Evolutionary conservation across 495 filamentous ascomycete genomes (phyloP).

Genomic region (Tuber melanosporum): DNA sequence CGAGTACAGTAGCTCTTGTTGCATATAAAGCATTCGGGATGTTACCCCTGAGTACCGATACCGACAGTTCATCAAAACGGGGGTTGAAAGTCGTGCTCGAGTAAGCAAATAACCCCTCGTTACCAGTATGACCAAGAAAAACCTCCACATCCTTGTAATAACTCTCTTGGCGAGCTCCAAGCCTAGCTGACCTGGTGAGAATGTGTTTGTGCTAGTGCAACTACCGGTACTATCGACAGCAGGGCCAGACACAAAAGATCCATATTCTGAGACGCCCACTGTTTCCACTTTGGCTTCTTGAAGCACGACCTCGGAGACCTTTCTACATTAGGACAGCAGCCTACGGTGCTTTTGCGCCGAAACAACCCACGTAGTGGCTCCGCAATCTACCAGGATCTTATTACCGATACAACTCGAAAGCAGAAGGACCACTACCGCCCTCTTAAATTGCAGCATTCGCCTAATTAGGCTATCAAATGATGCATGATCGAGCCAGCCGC

Average conservation of each 20-base stretch:
- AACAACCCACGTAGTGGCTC: conserved; percentile 44
- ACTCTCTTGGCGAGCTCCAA: conserved; percentile 46
- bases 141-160: conserved; percentile 42
- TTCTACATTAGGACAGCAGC: conserved; percentile 44
- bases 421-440: conserved; percentile 48
- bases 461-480: conserved; percentile 44
- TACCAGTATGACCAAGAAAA: conserved; percentile 28
- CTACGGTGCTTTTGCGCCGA: conserved; percentile 47
- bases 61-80: conserved; percentile 11
- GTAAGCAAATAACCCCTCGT: conserved; percentile 35
- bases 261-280: conserved; percentile 41
- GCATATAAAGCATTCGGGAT: conserved; percentile 22
- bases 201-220: conserved; percentile 8
- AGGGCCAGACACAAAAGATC: conserved; percentile 47
- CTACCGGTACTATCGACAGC: conserved; percentile 43
- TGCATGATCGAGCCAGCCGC: conserved; percentile 47
- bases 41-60: conserved; percentile 5
- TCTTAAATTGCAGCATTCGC: conserved; percentile 48
- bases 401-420: conserved; percentile 42
- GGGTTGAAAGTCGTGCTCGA: conserved; percentile 22
- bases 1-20: not conserved
- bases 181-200: conserved; percentile 42
- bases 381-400: conserved; percentile 46
- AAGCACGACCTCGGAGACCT: conserved; percentile 42
- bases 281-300: conserved; percentile 45